Conservation (phyloP, 495 filamentous ascomycete species). For the Talaromyces thailandensis region DNA sequence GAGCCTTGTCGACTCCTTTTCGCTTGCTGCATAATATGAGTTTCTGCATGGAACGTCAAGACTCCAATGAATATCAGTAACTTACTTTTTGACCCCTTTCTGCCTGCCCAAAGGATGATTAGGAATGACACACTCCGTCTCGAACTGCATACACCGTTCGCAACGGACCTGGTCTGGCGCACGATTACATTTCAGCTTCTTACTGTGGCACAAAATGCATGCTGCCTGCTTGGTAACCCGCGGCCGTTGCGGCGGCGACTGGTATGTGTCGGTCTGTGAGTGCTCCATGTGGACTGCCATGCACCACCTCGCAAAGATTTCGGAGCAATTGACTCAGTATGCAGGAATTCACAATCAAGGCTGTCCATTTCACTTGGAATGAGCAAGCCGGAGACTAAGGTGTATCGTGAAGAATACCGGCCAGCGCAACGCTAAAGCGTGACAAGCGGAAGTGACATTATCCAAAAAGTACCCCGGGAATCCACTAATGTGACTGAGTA, state of each 20-base stretch:
- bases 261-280: neutral
- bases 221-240: slow-evolving; percentile 42
- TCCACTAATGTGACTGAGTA: neutral
- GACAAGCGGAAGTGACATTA: neutral
- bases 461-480: neutral
- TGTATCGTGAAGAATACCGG: neutral
- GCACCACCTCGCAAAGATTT: neutral
- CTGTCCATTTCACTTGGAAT: neutral
- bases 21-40: slow-evolving; percentile 46
- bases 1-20: slow-evolving; percentile 61
- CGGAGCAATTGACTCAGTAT: neutral
- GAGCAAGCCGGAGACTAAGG: neutral
- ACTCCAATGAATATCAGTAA: neutral
- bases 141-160: slow-evolving; percentile 51
- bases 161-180: slow-evolving; percentile 39
- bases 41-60: slow-evolving; percentile 3
- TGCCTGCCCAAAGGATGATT: slow-evolving; percentile 62
- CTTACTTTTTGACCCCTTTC: slow-evolving; percentile 68
- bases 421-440: neutral
- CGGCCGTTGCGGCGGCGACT: neutral
- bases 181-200: slow-evolving; percentile 59
- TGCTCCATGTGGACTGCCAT: neutral
- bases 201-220: slow-evolving; percentile 58
- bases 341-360: neutral
- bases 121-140: slow-evolving; percentile 54